Conservation (phyloP, 352 stramenopile species). For the Phytophthora cajani region DNA sequence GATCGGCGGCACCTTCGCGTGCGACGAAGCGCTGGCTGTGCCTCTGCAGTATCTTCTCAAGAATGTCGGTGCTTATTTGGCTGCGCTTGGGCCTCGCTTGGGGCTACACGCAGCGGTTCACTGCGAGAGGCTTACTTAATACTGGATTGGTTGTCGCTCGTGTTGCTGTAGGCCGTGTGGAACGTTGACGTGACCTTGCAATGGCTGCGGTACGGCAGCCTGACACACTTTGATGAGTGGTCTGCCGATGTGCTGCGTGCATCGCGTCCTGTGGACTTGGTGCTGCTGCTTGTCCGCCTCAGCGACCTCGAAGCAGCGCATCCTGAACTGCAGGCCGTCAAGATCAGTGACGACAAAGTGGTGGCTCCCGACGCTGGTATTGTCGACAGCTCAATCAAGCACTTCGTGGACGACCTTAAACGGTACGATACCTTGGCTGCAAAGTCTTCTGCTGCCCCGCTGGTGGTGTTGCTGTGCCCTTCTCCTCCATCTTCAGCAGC, state of each 20-base stretch:
- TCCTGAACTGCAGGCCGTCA: constrained; percentile 51
- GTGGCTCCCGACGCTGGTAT: neutral
- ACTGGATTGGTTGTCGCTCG: neutral
- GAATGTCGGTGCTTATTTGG: constrained; percentile 43
- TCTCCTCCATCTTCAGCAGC: constrained; percentile 23
- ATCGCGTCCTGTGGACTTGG: constrained; percentile 36
- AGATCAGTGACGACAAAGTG: neutral
- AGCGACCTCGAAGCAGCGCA: constrained; percentile 63
- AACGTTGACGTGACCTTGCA: constrained; percentile 42
- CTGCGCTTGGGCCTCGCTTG: neutral
- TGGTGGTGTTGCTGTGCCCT: constrained; percentile 53
- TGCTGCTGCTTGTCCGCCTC: constrained; percentile 67
- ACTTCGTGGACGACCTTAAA: constrained; percentile 37
- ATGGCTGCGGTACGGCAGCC: constrained; percentile 66
- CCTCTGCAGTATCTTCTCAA: constrained; percentile 60
- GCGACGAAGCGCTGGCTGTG: constrained; percentile 56
- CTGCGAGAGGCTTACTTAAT: neutral
- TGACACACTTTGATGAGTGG: constrained; percentile 46
- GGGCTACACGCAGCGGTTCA: constrained; percentile 9
- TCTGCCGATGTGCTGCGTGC: constrained; percentile 15
- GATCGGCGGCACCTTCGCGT: constrained; percentile 67
- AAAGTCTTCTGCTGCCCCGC: constrained; percentile 10
- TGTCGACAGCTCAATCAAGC: constrained; percentile 4
- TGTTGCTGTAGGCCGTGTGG: constrained; percentile 31
- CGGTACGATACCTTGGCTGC: constrained; percentile 26